These are phyloP conservation scores for Lactarius sanguifluus DNA, from an alignment of 768 basidiomycete species.

Conservation along the genomic window DNA sequence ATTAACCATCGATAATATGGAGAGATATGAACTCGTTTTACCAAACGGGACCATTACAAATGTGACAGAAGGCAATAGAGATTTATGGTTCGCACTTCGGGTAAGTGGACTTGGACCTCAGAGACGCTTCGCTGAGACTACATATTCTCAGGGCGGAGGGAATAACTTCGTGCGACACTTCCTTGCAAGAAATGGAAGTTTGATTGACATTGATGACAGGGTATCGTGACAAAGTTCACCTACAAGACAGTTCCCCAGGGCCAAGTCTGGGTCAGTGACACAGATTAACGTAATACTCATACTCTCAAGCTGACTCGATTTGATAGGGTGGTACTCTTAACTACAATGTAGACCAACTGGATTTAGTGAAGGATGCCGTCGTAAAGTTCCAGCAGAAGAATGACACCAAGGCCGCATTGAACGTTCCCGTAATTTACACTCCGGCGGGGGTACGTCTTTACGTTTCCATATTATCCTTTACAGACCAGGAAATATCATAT, in stretches of 20 bases:
- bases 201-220: constrained; percentile 1
- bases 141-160: constrained; percentile 15
- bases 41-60: constrained; percentile 34
- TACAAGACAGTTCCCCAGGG: constrained; percentile 12
- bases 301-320: not conserved
- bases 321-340: constrained; percentile 2
- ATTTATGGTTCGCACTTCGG: constrained; percentile 9
- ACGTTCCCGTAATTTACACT: not conserved
- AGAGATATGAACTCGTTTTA: constrained; percentile 33
- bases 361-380: not conserved
- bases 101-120: not conserved
- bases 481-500: not conserved
- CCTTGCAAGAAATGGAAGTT: not conserved
- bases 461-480: not conserved
- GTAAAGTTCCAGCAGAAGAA: constrained; percentile 10
- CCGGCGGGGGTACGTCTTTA: not conserved
- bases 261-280: not conserved
- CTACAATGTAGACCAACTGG: not conserved
- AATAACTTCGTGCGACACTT: constrained; percentile 23
- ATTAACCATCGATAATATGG: constrained; percentile 35
- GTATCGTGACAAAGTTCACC: constrained; percentile 10
- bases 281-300: not conserved
- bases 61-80: not conserved
- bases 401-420: constrained; percentile 2
- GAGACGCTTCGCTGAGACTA: not conserved